Evolutionary conservation across 768 basidiomycete species (phyloP).

Genomic region (Hebeloma cylindrosporum): DNA sequence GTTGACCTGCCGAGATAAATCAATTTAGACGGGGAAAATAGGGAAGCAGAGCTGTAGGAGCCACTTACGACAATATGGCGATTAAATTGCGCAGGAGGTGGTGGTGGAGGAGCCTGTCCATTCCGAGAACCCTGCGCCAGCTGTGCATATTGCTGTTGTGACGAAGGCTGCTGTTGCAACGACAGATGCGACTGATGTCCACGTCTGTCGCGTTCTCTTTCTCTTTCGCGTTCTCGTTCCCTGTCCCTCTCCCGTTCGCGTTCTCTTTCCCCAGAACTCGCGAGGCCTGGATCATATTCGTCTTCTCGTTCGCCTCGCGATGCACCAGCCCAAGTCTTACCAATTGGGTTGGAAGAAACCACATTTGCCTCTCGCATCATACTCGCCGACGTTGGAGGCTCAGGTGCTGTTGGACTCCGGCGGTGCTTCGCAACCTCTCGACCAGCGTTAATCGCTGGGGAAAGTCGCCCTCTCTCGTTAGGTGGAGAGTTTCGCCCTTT

Average conservation of each 20-base stretch:
- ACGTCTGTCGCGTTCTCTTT: slow-evolving; percentile 28
- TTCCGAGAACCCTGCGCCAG: slow-evolving; percentile 32
- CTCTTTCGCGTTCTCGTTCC: slow-evolving; percentile 23
- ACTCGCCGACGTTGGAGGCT: slow-evolving; percentile 47
- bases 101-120: slow-evolving; percentile 25
- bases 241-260: slow-evolving; percentile 33
- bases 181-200: slow-evolving; percentile 29
- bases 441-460: slow-evolving; percentile 27
- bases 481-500: slow-evolving; percentile 21
- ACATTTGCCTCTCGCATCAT: slow-evolving; percentile 24
- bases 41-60: slow-evolving; percentile 6
- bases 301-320: slow-evolving; percentile 43
- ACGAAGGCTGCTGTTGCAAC: slow-evolving; percentile 28
- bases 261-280: slow-evolving; percentile 38
- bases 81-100: slow-evolving; percentile 33
- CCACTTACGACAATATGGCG: slow-evolving; percentile 43
- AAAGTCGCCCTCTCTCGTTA: slow-evolving; percentile 29
- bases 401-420: slow-evolving; percentile 71
- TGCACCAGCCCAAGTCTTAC: slow-evolving; percentile 43
- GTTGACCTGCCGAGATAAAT: slow-evolving; percentile 55
- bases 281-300: slow-evolving; percentile 27
- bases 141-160: slow-evolving; percentile 30
- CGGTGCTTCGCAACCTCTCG: slow-evolving; percentile 48
- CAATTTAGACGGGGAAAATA: slow-evolving; percentile 1
- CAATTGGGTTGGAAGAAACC: slow-evolving; percentile 25